Evolutionary conservation across 305 asterid species (phyloP), one percentile per base, ranked within the genome.

Genomic region (Ilex paraguariensis): DNA sequence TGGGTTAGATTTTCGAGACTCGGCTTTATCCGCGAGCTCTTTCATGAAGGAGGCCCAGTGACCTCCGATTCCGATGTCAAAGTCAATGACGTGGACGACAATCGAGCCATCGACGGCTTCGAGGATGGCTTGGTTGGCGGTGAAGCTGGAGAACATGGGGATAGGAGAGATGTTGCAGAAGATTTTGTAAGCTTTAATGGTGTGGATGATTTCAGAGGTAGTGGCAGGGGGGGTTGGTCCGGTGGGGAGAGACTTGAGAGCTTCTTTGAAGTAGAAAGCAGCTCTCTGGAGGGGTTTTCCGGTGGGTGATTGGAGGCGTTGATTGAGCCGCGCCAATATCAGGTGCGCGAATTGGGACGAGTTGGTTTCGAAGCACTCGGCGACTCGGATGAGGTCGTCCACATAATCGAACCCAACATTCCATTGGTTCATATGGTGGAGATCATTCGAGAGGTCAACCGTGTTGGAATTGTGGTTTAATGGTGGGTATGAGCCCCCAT

Each of bases 11-110:
- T 83, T 77, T 0, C 84, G 77, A 2, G 73, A 51, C 48, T 75
- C 87, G 36, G 92, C 76, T 60, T 78, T 84, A 10, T 84, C 94
- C 4, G 96, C 83, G 9, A 93, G 75, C 70, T 87, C 99, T 17
- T 77, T 87, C 80, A 93, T 70, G 85, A 90, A 90, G 36, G 99
- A 90, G 28, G 97, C 99, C 99, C 99, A 93, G 72, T 90, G 95
- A 62, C 87, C 96, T 8, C 99, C 99, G 7, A 90, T 69, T 32
- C 91, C 90, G 74, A 93, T 84, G 52, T 93, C 97, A 56, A 93
- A 93, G 63, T 93, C 99, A 74, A 93, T 79, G 78, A 82, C 84
- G 74, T 93, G 99, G 80, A 87, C 80, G 52, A 75, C 74, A 62
- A 57, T 31, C 45, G 87, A 77, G 71, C 86, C 87, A 56, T 86